These are phyloP conservation scores for Gillenia trifoliata DNA, from an alignment of 306 rosid genomes.

Conservation along the genomic window DNA sequence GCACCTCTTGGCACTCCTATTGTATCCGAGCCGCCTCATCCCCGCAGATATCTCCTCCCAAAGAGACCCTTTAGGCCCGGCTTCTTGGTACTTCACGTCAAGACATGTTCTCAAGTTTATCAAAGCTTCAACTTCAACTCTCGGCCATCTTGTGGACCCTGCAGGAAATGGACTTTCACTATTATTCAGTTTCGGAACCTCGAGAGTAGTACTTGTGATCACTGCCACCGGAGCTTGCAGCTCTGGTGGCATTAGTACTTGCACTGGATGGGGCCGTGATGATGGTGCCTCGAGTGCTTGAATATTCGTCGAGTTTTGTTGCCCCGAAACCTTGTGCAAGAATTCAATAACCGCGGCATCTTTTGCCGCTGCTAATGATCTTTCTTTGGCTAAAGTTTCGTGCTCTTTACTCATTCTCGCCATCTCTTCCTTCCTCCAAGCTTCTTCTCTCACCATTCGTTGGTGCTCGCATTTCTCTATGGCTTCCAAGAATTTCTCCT, in stretches of 20 bases:
- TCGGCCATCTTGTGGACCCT: conserved; percentile 63
- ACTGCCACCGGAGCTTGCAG: not conserved
- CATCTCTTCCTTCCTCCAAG: conserved; percentile 73
- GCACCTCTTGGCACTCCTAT: conserved; percentile 76
- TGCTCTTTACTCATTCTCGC: conserved; percentile 51
- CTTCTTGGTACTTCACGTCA: conserved; percentile 63
- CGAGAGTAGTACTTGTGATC: not conserved
- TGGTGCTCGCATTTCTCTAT: conserved; percentile 57
- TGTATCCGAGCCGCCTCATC: conserved; percentile 67
- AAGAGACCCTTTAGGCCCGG: conserved; percentile 71
- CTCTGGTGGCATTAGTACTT: not conserved
- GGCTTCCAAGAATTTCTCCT: conserved; percentile 60
- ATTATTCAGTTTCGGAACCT: conserved; percentile 13
- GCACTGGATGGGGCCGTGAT: not conserved
- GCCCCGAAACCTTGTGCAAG: conserved; percentile 42
- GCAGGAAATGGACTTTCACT: not conserved
- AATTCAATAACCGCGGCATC: conserved; percentile 66
- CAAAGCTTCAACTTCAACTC: conserved; percentile 60
- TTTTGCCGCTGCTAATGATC: conserved; percentile 62
- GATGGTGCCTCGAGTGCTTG: not conserved
- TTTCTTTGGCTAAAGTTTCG: conserved; percentile 60
- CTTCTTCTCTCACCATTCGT: conserved; percentile 51
- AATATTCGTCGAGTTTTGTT: not conserved
- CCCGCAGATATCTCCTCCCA: conserved; percentile 90
- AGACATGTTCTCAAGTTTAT: conserved; percentile 56